Base-by-base conservation (phyloP, 192 early-diverging fungal species). In the Jimgerdemannia lactiflua region DNA sequence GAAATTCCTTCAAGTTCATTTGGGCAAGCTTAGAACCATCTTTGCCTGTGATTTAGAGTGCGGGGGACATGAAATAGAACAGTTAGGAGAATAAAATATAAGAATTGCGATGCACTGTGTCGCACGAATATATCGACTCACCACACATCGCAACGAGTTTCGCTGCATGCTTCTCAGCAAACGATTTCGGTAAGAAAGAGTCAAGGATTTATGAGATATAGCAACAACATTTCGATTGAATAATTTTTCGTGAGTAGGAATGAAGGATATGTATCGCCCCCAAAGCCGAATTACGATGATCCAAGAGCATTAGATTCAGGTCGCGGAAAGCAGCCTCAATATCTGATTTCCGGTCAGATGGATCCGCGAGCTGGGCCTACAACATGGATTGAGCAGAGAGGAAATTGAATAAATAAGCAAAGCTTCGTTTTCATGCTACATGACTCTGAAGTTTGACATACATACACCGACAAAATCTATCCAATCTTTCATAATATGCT, bases 401-500 rank as follows among this genome's bases (percentile, higher is more conserved):
- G 29, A 29, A 29, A 29, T 29, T 29, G 29, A 29, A 42, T 7
- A 14, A 69, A 17, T 65, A 11, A 67, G 17, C 39, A 6, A 67
- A 42, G 18, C 0, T 49, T 19, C 42, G 67, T 39, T 29, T 29
- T 29, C 29, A 29, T 29, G 29, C 49, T 59, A 59, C 49, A 10
- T 14, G 49, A 59, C 49, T 59, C 14, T 14, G 14, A 59, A 59
- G 14, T 59, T 20, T 9, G 19, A 68, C 7, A 41, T 42, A 73
- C 43, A 80, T 83, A 88, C 87, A 72, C 76, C 44, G 4, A 80
- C 75, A 54, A 83, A 79, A 14, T 91, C 91, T 4, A 90, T 75
- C 80, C 89, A 92, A 70, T 94, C 92, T 67, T 92, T 91, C 41
- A 91, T 78, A 44, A 89, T 77, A 81, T 93, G 91, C 18, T 89